These are phyloP conservation scores for Acanthamoeba polyphaga DNA, from an alignment of 208 protist species.

Conservation along the genomic window DNA sequence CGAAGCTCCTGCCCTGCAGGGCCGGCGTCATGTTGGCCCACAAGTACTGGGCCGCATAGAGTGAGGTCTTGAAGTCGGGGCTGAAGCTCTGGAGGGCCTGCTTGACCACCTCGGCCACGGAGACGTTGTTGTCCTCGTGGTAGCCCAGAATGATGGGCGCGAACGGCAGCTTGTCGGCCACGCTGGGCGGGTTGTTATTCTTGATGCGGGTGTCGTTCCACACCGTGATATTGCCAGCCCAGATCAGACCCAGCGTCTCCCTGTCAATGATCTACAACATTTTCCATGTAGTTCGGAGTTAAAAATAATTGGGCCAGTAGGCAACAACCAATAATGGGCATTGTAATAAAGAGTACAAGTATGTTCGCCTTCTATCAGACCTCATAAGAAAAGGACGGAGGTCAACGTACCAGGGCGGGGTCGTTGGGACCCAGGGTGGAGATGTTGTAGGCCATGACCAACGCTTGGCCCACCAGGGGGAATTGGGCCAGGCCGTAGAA, in stretches of 20 bases:
- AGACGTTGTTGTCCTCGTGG: neutral
- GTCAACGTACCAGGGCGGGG: neutral
- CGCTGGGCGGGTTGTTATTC: neutral
- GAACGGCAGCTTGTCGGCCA: neutral
- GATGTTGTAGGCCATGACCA: conserved; percentile 46
- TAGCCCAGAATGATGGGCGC: conserved; percentile 10
- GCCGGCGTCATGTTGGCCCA: neutral
- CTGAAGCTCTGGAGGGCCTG: conserved; percentile 17
- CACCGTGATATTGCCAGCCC: neutral
- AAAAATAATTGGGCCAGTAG: no score
- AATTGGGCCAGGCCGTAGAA: neutral
- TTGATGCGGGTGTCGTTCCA: conserved; percentile 28
- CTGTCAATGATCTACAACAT: neutral
- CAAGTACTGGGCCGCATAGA: neutral
- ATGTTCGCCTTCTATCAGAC: no score
- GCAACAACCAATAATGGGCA: no score
- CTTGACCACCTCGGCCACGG: conserved; percentile 10
- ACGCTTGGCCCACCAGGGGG: neutral
- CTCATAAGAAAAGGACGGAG: neutral
- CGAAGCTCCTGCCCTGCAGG: neutral
- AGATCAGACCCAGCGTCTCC: conserved; percentile 12
- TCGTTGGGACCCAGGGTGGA: neutral
- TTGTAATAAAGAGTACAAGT: no score
- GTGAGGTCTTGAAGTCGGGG: neutral
- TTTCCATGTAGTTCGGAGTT: no score